Percentiles rank a stretch among this genome's conserved stretches.
Conservation (phyloP, 2,329 filamentous ascomycete genomes). For the Cladosporium sp. region DNA sequence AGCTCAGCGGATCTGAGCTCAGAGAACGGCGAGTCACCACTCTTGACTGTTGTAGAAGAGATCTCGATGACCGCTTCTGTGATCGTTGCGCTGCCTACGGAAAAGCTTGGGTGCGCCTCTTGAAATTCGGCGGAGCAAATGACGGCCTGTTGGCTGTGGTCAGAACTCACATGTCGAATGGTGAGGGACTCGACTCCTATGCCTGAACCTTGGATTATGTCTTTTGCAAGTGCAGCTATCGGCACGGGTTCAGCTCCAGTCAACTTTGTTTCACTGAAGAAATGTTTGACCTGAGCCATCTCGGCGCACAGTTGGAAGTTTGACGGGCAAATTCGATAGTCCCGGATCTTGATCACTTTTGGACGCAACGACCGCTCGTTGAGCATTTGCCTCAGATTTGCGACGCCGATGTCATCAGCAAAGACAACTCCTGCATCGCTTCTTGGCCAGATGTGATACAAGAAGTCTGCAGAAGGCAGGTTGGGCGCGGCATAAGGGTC, state of each 20-base stretch:
- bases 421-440: neutral
- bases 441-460: neutral
- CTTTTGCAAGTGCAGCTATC: neutral
- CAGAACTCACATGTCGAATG: neutral
- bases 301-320: neutral
- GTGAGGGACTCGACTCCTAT: neutral
- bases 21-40: neutral
- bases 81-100: neutral
- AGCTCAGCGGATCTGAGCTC: neutral
- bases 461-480: neutral
- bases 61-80: neutral
- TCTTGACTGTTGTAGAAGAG: neutral
- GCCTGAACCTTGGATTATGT: neutral
- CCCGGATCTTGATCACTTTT: neutral
- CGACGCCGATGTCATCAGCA: neutral
- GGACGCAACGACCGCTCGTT: neutral
- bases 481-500: neutral
- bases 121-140: neutral
- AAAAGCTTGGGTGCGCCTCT: neutral
- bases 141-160: neutral
- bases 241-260: neutral
- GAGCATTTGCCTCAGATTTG: neutral
- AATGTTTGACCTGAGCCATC: neutral
- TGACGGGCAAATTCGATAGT: neutral
- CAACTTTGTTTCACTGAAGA: neutral